These are phyloP conservation scores for Nicotiana obtusifolia DNA, from an alignment of 257 asterid species.

Conservation along the genomic window DNA sequence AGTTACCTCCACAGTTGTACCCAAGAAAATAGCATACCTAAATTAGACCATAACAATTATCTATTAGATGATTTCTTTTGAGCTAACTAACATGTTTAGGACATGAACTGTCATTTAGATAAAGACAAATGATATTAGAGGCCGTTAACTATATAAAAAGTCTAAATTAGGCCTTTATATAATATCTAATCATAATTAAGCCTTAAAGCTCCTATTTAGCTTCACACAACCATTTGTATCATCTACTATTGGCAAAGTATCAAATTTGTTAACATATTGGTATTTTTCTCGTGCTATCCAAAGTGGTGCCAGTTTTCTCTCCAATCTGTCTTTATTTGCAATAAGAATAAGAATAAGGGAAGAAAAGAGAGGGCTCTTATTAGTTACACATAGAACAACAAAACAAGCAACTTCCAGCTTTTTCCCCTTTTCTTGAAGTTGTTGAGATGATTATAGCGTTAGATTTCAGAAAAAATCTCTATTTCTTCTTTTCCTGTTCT, in stretches of 20 bases:
- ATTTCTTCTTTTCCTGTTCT: not conserved
- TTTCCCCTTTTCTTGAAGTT: not conserved
- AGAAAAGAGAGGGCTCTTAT: not conserved
- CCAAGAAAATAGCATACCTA: not conserved
- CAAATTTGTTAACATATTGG: too few relatives aligned
- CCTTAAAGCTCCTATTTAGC: not conserved
- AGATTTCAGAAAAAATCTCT: not conserved
- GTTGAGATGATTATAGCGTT: not conserved
- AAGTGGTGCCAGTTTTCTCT: too few relatives aligned
- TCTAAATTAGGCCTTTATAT: not conserved
- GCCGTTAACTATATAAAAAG: not conserved
- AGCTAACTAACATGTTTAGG: not conserved
- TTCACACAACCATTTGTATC: not conserved
- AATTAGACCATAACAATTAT: not conserved
- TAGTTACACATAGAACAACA: not conserved
- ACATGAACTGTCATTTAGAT: not conserved
- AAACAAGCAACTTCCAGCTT: not conserved
- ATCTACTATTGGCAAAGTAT: too few relatives aligned
- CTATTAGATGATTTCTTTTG: not conserved
- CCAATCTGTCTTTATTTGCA: not conserved
- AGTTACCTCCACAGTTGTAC: not conserved
- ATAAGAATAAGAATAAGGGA: not conserved
- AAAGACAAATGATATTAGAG: not conserved
- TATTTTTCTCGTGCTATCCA: too few relatives aligned
- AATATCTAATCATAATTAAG: not conserved